Evolutionary conservation across 2,329 filamentous ascomycete species (phyloP), one percentile per base, ranked within the genome.

Genomic region (Teratosphaeria zuluensis): DNA sequence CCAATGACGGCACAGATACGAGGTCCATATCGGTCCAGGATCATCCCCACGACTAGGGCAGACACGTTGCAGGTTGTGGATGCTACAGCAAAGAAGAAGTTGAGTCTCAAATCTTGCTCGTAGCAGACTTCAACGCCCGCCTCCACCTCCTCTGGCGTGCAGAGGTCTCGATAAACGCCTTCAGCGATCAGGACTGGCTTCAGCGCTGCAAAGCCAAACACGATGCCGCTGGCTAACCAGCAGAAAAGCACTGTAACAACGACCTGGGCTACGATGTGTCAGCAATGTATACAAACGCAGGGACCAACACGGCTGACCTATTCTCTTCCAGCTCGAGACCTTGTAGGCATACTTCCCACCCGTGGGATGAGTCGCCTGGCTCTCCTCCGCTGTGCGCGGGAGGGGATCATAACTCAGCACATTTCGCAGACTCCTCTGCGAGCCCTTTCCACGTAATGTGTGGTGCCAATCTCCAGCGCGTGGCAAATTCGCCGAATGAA

Each of bases 61-160:
- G 85, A 89, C 12, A 95, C 87, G 68, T 96, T 96, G 46, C 91
- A 95, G 6, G 84, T 88, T 9, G 95, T 90, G 14, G 90, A 91
- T 12, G 91, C 91, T 48, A 91, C 82, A 5, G 90, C 95, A 78
- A 96, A 96, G 89, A 95, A 95, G 64, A 96, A 77, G 72, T 96
- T 96, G 58, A 96, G 80, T 60, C 78, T 71, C 57, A 84, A 70
- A 64, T 83, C 81, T 66, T 86, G 84, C 61, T 78, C 77, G 61
- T 80, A 82, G 68, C 84, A 86, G 19, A 82, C 76, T 58, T 76
- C 74, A 1, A 78, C 74, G 2, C 75, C 76, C 4, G 77, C 69
- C 1, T 79, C 72, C 21, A 83, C 59, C 68, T 83, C 79, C 54
- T 80, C 72, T 56, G 75, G 61, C 6, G 78, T 81, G 68, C 89